Conservation (phyloP, 2,329 filamentous ascomycete genomes). For the Trichoderma sp. region DNA sequence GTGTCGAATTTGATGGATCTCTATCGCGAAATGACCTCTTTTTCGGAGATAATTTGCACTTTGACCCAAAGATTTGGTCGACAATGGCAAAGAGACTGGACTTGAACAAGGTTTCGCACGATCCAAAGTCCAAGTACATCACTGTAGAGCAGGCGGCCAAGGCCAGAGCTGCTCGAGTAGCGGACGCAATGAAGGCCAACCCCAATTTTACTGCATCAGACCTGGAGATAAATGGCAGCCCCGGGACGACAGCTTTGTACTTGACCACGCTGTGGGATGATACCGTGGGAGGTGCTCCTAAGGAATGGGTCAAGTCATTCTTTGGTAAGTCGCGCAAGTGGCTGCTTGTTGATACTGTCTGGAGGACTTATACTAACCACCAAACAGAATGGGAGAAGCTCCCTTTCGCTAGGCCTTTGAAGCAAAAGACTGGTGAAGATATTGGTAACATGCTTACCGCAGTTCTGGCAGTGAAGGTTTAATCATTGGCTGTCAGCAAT, state of each 20-base stretch:
- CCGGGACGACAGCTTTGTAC: background rate
- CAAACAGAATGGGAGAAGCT: background rate
- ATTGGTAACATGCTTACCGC: background rate
- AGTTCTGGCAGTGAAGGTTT: background rate
- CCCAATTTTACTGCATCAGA: background rate
- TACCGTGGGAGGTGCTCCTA: background rate
- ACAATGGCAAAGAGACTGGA: background rate
- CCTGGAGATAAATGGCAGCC: background rate
- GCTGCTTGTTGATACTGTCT: background rate
- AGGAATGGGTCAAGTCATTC: constrained; percentile 5
- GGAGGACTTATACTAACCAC: background rate
- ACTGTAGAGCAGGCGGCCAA: constrained; percentile 11
- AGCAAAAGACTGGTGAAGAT: background rate
- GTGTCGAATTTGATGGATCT: constrained; percentile 13
- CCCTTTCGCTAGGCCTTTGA: background rate
- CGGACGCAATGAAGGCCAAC: background rate
- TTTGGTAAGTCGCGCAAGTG: background rate
- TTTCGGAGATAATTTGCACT: background rate
- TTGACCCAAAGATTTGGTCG: background rate
- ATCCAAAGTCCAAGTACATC: background rate
- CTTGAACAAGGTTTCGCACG: background rate
- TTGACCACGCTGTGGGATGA: constrained; percentile 1
- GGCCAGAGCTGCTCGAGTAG: background rate
- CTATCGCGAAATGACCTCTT: constrained; percentile 9
- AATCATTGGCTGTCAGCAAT: background rate